These are phyloP conservation scores for Globisporangium canariense DNA, from an alignment of 352 stramenopile genomes.

Conservation along the genomic window DNA sequence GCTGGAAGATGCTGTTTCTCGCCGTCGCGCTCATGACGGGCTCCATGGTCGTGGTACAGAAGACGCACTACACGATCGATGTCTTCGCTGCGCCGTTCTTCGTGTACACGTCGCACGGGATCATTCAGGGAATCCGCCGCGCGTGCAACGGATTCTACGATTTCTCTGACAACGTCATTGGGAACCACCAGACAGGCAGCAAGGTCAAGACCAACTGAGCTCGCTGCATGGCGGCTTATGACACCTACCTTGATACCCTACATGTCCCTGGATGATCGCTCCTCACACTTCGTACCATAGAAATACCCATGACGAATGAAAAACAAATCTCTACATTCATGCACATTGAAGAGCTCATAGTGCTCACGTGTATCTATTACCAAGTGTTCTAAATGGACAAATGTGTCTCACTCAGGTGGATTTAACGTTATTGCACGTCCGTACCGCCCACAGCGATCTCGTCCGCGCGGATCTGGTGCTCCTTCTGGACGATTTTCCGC, in stretches of 20 bases:
- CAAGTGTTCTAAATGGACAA: neutral
- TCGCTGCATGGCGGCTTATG: neutral
- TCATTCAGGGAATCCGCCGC: constrained; percentile 19
- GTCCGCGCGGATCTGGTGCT: constrained; percentile 15
- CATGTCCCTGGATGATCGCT: too few species aligned
- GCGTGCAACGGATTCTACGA: constrained; percentile 5
- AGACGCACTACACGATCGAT: constrained; percentile 37
- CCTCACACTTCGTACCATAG: neutral
- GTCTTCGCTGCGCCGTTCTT: constrained; percentile 37
- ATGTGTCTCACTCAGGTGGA: neutral
- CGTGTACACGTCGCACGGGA: constrained; percentile 27
- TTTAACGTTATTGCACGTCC: neutral
- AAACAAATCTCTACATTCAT: neutral
- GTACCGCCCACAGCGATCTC: neutral
- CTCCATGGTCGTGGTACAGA: constrained; percentile 27
- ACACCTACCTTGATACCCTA: too few species aligned
- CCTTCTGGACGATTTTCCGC: constrained; percentile 21
- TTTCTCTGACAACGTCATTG: neutral
- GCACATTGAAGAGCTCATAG: neutral
- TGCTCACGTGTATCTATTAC: neutral
- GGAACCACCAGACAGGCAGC: neutral
- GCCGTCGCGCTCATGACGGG: constrained; percentile 22
- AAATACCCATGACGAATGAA: neutral
- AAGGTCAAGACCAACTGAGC: constrained; percentile 6
- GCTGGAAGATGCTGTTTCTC: constrained; percentile 27